Conservation (phyloP, 208 protist species). For the Balamuthia mandrillaris region DNA sequence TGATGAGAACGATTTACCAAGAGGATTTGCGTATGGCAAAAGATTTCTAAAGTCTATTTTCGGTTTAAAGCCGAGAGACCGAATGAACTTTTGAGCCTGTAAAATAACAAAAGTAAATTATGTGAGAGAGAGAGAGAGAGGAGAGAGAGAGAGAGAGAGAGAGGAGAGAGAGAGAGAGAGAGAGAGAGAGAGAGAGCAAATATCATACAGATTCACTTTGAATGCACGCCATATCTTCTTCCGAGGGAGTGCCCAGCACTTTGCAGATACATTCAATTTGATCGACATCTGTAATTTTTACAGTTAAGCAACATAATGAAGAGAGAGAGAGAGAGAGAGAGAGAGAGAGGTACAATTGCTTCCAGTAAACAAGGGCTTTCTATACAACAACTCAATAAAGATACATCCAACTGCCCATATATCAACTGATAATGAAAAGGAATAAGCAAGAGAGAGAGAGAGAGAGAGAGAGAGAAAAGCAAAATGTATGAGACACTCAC, state of each 20-base stretch:
- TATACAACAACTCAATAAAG: slow-evolving; percentile 92
- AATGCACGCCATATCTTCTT: slow-evolving; percentile 79
- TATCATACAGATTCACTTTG: slow-evolving; percentile 81
- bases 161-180: neutral
- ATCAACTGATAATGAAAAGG: slow-evolving; percentile 79
- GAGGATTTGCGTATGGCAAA: slow-evolving; percentile 55
- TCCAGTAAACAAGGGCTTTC: slow-evolving; percentile 85
- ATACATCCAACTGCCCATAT: slow-evolving; percentile 98
- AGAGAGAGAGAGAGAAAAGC: neutral
- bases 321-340: neutral
- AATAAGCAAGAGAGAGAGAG: neutral
- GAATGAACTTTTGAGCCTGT: slow-evolving; percentile 67
- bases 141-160: neutral
- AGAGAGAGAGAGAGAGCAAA: neutral
- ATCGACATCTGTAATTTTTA: slow-evolving; percentile 34
- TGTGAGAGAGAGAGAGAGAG: neutral
- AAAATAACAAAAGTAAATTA: slow-evolving; percentile 43
- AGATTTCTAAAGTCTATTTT: slow-evolving; percentile 69
- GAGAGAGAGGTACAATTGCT: slow-evolving; percentile 72
- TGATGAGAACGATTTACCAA: neutral
- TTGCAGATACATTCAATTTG: slow-evolving; percentile 55
- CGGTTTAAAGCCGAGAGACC: slow-evolving; percentile 67
- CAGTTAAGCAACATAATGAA: neutral
- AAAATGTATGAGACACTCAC: slow-evolving; percentile 9
- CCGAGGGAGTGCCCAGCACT: slow-evolving; percentile 64